Base-by-base conservation (phyloP, 2,329 filamentous ascomycete genomes). In the Ophiocordyceps camponoti-floridani region DNA sequence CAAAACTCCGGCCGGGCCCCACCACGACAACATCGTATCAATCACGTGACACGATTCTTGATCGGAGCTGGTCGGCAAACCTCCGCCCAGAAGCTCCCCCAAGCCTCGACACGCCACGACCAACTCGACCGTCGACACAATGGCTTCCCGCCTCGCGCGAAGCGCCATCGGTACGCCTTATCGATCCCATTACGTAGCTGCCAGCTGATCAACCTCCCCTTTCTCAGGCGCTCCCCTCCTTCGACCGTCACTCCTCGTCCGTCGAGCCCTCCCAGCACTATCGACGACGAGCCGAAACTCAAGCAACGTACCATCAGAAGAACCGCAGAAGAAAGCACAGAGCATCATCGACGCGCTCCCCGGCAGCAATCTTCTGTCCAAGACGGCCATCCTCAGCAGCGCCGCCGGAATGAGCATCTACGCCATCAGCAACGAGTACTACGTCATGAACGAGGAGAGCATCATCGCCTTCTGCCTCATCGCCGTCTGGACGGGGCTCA, bases 401-500 rank as follows among this genome's bases (percentile, higher is more conserved):
- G 82, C 82, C 53, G 85, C 91, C 59, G 89, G 84, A 69, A 68
- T 94, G 57, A 88, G 84, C 59, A 77, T 94, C 65, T 94, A 91
- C 63, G 91, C 87, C 60, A 87, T 98, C 70, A 93, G 84, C 80
- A 98, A 94, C 72, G 91, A 98, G 78, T 87, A 96, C 74, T 96
- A 95, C 70, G 87, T 98, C 64, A 76, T 98, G 69, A 98, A 98
- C 73, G 91, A 98, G 76, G 91, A 98, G 75, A 84, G 88, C 51
- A 84, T 98, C 62, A 84, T 94, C 61, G 84, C 85, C 54, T 77
- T 98, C 70, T 91, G 84, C 66, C 75, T 98, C 58, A 72, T 96
- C 62, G 86, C 82, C 63, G 84, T 96, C 62, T 98, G 94, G 82
- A 82, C 74, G 60, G 86, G 80, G 50, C 75, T 94, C 58, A 89